Percentiles rank a stretch among this genome's conserved stretches.
These are phyloP conservation scores for Globisporangium viniferum DNA, from an alignment of 352 stramenopile genomes.

Conservation along the genomic window DNA sequence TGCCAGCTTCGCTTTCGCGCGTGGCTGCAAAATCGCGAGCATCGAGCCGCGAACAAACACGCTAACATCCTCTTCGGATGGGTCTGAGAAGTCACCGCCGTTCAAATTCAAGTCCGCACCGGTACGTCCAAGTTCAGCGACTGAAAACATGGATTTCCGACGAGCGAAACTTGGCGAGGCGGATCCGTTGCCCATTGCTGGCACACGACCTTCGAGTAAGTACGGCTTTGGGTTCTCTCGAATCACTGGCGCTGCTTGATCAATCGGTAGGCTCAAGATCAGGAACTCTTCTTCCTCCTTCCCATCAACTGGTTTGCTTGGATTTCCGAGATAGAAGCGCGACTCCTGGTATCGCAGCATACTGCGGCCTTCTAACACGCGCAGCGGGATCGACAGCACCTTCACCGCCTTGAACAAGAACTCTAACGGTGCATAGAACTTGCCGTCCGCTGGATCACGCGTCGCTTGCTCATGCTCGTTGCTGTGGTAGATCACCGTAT, in stretches of 20 bases:
- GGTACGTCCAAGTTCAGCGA: slow-evolving; percentile 29
- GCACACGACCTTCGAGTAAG: slow-evolving; percentile 58
- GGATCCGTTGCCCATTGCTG: slow-evolving; percentile 81
- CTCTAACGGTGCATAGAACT: slow-evolving; percentile 42
- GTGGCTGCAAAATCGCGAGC: slow-evolving; percentile 65
- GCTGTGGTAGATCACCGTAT: slow-evolving; percentile 50
- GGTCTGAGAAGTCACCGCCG: slow-evolving; percentile 13
- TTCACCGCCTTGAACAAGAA: slow-evolving; percentile 41
- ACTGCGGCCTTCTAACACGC: slow-evolving; percentile 48
- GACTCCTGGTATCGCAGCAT: slow-evolving; percentile 64
- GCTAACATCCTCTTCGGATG: slow-evolving; percentile 40
- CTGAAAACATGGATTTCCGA: slow-evolving; percentile 75
- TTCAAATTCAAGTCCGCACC: slow-evolving; percentile 27
- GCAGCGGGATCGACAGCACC: slow-evolving; percentile 43
- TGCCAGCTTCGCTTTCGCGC: slow-evolving; percentile 56
- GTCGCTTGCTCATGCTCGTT: slow-evolving; percentile 6
- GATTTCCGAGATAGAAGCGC: slow-evolving; percentile 47
- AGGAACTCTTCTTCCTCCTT: slow-evolving; percentile 33
- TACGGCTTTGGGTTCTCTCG: slow-evolving; percentile 40
- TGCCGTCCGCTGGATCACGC: slow-evolving; percentile 27
- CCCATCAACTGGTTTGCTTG: slow-evolving; percentile 19
- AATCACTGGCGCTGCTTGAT: slow-evolving; percentile 29
- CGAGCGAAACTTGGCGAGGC: slow-evolving; percentile 82
- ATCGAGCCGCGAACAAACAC: slow-evolving; percentile 40
- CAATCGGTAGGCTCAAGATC: slow-evolving; percentile 58